Evolutionary conservation across 2,329 filamentous ascomycete genomes (phyloP), one percentile per base, ranked within the genome.

Genomic region (Fusarium dlaminii): DNA sequence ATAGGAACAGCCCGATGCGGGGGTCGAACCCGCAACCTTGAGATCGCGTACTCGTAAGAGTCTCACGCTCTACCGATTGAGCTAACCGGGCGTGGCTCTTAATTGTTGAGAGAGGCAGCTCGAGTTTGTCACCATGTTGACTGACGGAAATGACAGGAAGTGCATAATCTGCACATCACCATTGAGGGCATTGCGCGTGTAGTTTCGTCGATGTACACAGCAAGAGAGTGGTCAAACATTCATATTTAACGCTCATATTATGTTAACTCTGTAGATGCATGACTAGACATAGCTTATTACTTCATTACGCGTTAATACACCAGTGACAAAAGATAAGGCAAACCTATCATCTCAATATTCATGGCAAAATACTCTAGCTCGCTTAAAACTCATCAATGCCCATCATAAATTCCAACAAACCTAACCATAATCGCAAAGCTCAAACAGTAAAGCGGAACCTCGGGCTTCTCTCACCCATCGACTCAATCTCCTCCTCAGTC

Each of bases 51-150:
- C 78, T 79, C 77, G 32, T 87, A 87, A 88, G 89, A 91, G 90
- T 90, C 89, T 90, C 86, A 90, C 89, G 89, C 89, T 91, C 89
- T 91, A 90, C 78, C 79, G 79, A 80, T 80, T 79, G 77, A 80
- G 75, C 77, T 78, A 79, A 78, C 76, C 77, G 82, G 80, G 81
- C 80, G 81, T 82, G 81, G 59, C 66, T 70, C 59, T 60, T 42
- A 24, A 30, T 43, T 64, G 3, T 30, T 69, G 1, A 14, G 2
- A 1, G 1, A 2, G 0, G 0, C 0, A 0, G 0, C 1, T 8
- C 15, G 0, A 1, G 8, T 32, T 1, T 5, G 1, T 0, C 6
- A 14, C 0, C 0, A 68, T 61, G 24, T n/a, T 40, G 10, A 14
- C 3, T 15, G 3, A 3, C 0, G 2, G 2, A 5, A 0, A 2